Evolutionary conservation across 2,329 filamentous ascomycete species (phyloP).

Genomic region (Sphaerulina musiva): DNA sequence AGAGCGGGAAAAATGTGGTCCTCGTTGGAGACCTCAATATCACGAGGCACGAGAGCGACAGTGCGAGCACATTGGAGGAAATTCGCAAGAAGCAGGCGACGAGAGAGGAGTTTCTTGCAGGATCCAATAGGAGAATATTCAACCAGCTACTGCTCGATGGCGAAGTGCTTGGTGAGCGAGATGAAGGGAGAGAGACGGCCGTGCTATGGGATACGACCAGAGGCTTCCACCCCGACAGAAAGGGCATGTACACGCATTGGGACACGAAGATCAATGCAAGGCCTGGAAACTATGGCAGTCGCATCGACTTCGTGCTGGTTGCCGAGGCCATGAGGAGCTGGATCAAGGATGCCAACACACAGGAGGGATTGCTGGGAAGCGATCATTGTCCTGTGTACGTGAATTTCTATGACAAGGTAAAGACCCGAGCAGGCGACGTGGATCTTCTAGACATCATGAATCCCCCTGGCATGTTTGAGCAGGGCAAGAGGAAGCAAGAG

Average conservation of each 20-base stretch:
- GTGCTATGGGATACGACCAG: slow-evolving; percentile 80
- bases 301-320: slow-evolving; percentile 91
- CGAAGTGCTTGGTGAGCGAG: slow-evolving; percentile 58
- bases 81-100: slow-evolving; percentile 64
- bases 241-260: slow-evolving; percentile 97
- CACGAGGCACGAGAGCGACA: slow-evolving; percentile 61
- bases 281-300: slow-evolving; percentile 85
- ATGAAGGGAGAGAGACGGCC: slow-evolving; percentile 62
- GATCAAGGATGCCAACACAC: slow-evolving; percentile 77
- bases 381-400: slow-evolving; percentile 95
- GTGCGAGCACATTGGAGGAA: slow-evolving; percentile 64
- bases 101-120: slow-evolving; percentile 64
- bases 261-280: slow-evolving; percentile 90
- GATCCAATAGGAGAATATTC: slow-evolving; percentile 67
- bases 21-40: slow-evolving; percentile 88
- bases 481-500: slow-evolving; percentile 59
- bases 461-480: slow-evolving; percentile 61
- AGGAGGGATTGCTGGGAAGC: slow-evolving; percentile 87
- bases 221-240: slow-evolving; percentile 68
- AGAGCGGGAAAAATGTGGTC: slow-evolving; percentile 75
- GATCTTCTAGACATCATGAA: slow-evolving; percentile 68
- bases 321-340: slow-evolving; percentile 70
- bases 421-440: slow-evolving; percentile 41
- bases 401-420: slow-evolving; percentile 58
- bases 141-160: slow-evolving; percentile 78